Evolutionary conservation across 225 moss, liverwort and hornwort genomes (phyloP), one percentile per base, ranked within the genome.

Genomic region (Takakia lepidozioides): DNA sequence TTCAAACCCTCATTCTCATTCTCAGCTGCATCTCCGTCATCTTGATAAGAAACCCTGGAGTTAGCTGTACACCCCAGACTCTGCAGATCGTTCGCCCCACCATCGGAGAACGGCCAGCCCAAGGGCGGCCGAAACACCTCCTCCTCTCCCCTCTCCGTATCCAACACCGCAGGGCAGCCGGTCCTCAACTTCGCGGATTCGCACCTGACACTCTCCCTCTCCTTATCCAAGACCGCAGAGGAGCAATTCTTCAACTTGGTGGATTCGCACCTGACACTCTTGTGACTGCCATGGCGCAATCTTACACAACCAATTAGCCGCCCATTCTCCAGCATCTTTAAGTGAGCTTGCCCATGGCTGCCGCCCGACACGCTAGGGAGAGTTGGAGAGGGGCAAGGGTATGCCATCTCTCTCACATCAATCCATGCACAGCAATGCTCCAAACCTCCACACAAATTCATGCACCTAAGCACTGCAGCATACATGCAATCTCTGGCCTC

Each of bases 51-150:
- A 32, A 7, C 11, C 1, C 11, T 11, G 8, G 11, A 1, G 11
- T 32, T 32, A 7, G 8, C 11, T 7, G 7, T 32, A 7, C 32
- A 6, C 11, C 32, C 32, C 27, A 24, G 19, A 8, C 39, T 54
- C 54, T 54, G 27, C 19, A 29, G 25, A 9, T 54, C 54, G 4
- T 54, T 16, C 9, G 54, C 27, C 9, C 27, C 3, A 54, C 27
- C 32, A 32, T 32, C 41, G 26, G 54, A 54, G 14, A 54, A 54
- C 8, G 54, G 54, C 54, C 54, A 41, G 6, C 54, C 42, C 54
- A 54, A 5, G 27, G 42, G 41, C 17, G 54, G 54, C 41, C 28
- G 54, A 19, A 54, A 54, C 4, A 54, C 41, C 41, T 40, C 11
- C 4, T 18, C 25, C 3, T 7, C 19, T 26, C 21, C 13, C 5